phyloP scores from a whole-genome alignment of 371 early-diverging fungal genomes.

The Mucor sp. region DNA sequence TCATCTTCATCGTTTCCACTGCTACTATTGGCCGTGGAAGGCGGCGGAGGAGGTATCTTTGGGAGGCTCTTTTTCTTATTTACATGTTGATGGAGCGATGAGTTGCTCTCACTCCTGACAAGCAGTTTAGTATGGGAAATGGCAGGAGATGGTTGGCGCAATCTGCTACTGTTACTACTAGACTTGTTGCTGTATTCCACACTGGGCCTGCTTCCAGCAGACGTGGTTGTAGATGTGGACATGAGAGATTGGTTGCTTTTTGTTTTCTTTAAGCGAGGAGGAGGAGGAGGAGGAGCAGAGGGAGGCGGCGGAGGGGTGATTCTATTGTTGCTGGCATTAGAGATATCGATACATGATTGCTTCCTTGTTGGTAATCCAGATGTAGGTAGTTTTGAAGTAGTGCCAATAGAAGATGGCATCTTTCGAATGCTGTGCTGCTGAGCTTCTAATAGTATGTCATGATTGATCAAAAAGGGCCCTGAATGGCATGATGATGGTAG shows the following conservation, averaged over 20 bases:
- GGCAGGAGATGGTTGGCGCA: slow-evolving; percentile 21
- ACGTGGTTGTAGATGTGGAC: slow-evolving; percentile 6
- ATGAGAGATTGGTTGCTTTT: slow-evolving; percentile 18
- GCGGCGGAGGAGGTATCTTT: background rate
- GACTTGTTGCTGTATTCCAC: background rate
- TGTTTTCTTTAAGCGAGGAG: slow-evolving; percentile 12
- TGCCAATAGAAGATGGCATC: background rate
- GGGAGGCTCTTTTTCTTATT: slow-evolving; percentile 17
- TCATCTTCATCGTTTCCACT: slow-evolving; percentile 7
- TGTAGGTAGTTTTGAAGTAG: background rate
- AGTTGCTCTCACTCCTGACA: slow-evolving; percentile 11
- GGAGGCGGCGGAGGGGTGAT: background rate
- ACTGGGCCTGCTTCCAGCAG: background rate
- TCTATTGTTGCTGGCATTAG: background rate
- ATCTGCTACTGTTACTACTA: slow-evolving; percentile 6
- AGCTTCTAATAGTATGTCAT: background rate
- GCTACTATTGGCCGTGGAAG: background rate
- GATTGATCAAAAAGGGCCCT: background rate
- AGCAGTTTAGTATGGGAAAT: slow-evolving; percentile 1
- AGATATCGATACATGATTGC: slow-evolving; percentile 4
- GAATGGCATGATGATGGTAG: background rate
- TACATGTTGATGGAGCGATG: slow-evolving; percentile 1
- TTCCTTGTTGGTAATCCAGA: slow-evolving; percentile 3
- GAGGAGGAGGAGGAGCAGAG: background rate
- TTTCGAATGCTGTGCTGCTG: background rate